Percentiles rank a stretch among this genome's conserved stretches.
Evolutionary conservation across 2,329 filamentous ascomycete genomes (phyloP).

Genomic region (Alternaria sp.): DNA sequence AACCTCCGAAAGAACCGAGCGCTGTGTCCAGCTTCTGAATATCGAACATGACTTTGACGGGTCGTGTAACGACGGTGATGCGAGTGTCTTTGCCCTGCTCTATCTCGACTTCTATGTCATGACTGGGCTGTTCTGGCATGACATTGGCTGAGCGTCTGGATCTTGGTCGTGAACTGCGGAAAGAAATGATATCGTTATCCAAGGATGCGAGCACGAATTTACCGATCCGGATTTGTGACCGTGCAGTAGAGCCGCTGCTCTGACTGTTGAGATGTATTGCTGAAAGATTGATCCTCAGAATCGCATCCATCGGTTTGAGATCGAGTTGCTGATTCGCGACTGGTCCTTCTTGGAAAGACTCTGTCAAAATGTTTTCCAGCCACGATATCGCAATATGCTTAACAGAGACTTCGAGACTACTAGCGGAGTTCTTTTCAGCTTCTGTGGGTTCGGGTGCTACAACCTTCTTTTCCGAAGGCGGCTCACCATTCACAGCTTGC

Average conservation of each 20-base stretch:
- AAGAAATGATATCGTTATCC: conserved; percentile 61
- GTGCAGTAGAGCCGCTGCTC: conserved; percentile 19
- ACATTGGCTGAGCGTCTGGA: conserved; percentile 35
- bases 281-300: conserved; percentile 37
- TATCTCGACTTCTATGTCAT: conserved; percentile 46
- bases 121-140: conserved; percentile 33
- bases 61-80: conserved; percentile 76
- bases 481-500: conserved; percentile 27
- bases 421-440: not conserved
- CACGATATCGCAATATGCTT: conserved; percentile 42
- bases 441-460: conserved; percentile 3
- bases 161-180: conserved; percentile 49
- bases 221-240: conserved; percentile 43
- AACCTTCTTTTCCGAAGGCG: not conserved
- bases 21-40: conserved; percentile 84
- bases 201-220: conserved; percentile 59
- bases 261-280: conserved; percentile 36
- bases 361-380: conserved; percentile 40
- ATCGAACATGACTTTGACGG: conserved; percentile 78
- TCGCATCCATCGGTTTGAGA: conserved; percentile 36
- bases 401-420: conserved; percentile 34
- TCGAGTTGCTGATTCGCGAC: conserved; percentile 26
- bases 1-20: conserved; percentile 85
- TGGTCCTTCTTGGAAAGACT: conserved; percentile 26
- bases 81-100: conserved; percentile 42